Percentiles rank a stretch among this genome's conserved stretches.
These are phyloP conservation scores for Backusella sp. DNA, from an alignment of 192 early-diverging fungal genomes.

Conservation along the genomic window DNA sequence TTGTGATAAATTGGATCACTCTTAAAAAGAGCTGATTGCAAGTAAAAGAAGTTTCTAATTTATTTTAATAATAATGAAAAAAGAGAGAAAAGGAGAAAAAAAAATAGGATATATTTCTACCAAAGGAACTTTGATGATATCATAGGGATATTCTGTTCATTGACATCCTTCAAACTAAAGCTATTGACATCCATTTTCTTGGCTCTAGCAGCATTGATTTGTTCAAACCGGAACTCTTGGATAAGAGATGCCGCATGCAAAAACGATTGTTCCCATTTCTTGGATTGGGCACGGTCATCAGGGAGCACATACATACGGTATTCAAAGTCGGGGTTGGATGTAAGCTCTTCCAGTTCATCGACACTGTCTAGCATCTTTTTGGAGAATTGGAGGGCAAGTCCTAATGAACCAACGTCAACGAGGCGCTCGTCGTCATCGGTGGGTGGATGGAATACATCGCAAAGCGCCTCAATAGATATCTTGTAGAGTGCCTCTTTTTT, in stretches of 20 bases:
- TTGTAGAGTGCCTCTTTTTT: not conserved
- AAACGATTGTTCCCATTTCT: conserved; percentile 29
- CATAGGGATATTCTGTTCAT: not conserved
- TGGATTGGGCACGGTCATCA: conserved; percentile 7
- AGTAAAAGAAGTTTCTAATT: not conserved
- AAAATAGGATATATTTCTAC: not conserved
- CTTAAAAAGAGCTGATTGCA: too few relatives aligned
- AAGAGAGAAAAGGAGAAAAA: too few relatives aligned
- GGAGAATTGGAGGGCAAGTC: conserved; percentile 32
- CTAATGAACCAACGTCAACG: conserved; percentile 31
- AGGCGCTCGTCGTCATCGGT: conserved; percentile 28
- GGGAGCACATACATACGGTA: conserved; percentile 31
- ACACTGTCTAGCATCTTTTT: not conserved
- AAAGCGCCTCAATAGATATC: conserved; percentile 13
- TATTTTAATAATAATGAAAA: not conserved
- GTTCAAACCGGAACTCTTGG: conserved; percentile 16
- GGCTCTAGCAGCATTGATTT: not conserved
- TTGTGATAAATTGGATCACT: too few relatives aligned
- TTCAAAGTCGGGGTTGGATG: conserved; percentile 7
- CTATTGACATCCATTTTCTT: not conserved
- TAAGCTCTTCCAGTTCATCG: not conserved
- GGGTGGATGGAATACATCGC: conserved; percentile 27
- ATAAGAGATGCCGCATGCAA: conserved; percentile 14
- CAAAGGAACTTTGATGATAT: conserved; percentile 20
- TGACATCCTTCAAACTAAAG: not conserved